These are phyloP conservation scores for Mycena filopes DNA, from an alignment of 768 basidiomycete genomes.

Conservation along the genomic window DNA sequence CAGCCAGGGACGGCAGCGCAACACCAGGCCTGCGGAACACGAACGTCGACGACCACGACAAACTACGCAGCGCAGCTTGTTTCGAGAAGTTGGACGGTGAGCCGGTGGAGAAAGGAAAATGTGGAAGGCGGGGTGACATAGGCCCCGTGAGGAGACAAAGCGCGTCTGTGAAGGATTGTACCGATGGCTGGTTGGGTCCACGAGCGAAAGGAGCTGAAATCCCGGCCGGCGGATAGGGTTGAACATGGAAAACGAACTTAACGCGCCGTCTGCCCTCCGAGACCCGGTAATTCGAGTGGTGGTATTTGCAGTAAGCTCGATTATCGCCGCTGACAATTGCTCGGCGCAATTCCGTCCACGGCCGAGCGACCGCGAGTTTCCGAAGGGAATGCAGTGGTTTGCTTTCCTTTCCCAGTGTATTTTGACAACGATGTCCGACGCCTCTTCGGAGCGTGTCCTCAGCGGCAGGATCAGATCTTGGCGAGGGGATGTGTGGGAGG, in stretches of 20 bases:
- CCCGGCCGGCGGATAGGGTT: constrained; percentile 80
- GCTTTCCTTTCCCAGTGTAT: constrained; percentile 82
- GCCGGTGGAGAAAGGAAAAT: constrained; percentile 45
- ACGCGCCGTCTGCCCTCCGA: too few relatives aligned
- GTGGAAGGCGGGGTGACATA: constrained; percentile 50
- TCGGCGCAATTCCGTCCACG: constrained; percentile 64
- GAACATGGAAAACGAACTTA: constrained; percentile 88
- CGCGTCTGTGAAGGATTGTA: constrained; percentile 65
- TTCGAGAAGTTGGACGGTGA: constrained; percentile 37
- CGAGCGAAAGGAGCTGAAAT: constrained; percentile 82
- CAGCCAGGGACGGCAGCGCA: too few relatives aligned
- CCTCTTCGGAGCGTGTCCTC: constrained; percentile 75
- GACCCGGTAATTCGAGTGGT: constrained; percentile 53
- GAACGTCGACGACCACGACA: constrained; percentile 65
- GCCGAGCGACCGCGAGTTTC: constrained; percentile 69
- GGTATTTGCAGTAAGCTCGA: constrained; percentile 89
- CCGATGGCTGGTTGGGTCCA: constrained; percentile 48
- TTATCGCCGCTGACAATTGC: constrained; percentile 78
- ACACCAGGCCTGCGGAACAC: constrained; percentile 61
- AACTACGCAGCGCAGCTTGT: constrained; percentile 34
- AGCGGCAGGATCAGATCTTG: constrained; percentile 77
- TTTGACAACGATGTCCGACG: constrained; percentile 85
- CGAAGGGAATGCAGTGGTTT: constrained; percentile 80
- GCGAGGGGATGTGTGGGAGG: constrained; percentile 88
- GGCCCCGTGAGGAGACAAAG: constrained; percentile 76